Percentiles rank a stretch among this genome's conserved stretches.
Conservation (phyloP, 106 monocot species). For the Alisma plantagoaquatica region DNA sequence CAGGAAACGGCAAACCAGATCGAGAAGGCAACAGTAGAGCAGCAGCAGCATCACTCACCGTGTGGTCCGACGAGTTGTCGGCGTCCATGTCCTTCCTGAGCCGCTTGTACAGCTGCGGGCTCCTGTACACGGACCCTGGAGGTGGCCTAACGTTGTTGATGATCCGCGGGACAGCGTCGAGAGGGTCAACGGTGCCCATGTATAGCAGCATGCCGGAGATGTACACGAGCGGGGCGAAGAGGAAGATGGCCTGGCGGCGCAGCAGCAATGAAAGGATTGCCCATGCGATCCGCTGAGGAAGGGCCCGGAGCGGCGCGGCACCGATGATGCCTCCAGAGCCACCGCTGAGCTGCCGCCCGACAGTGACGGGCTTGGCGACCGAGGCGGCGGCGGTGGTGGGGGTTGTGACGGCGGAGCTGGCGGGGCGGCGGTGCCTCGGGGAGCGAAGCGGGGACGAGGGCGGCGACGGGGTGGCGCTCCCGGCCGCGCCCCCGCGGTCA, state of each 20-base stretch:
- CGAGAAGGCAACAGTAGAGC: too few species aligned
- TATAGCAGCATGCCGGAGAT: constrained; percentile 78
- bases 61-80: constrained; percentile 54
- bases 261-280: constrained; percentile 50
- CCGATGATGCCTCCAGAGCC: constrained; percentile 9
- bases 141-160: constrained; percentile 47
- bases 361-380: too few species aligned
- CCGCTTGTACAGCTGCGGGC: constrained; percentile 69
- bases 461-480: constrained; percentile 40
- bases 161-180: constrained; percentile 64
- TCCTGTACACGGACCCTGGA: constrained; percentile 67
- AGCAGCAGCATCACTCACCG: too few species aligned
- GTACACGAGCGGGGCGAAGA: constrained; percentile 87
- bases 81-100: constrained; percentile 58
- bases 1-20: too few species aligned
- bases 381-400: too few species aligned
- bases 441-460: constrained; percentile 47
- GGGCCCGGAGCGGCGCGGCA: constrained; percentile 3
- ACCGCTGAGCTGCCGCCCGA: too few species aligned
- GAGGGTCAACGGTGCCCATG: constrained; percentile 81
- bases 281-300: constrained; percentile 40
- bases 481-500: constrained; percentile 19
- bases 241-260: constrained; percentile 73
- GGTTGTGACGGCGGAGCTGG: too few species aligned
- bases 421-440: constrained; percentile 15